Conservation (phyloP, 2,329 filamentous ascomycete genomes). For the Aspergillus thermomutatus region DNA sequence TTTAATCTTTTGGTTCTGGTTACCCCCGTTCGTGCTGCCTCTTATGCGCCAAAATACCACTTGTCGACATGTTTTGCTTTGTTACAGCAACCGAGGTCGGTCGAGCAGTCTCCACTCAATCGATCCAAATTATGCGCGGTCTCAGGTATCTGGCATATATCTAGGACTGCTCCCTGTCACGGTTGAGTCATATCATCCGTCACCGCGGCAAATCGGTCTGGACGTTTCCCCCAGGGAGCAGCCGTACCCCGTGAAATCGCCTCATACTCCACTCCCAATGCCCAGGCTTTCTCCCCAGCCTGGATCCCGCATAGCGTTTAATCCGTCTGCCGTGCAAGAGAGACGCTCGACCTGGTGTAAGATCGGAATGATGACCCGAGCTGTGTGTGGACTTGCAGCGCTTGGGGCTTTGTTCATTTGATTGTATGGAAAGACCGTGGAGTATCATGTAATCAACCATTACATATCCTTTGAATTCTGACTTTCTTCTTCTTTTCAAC, state of each 20-base stretch:
- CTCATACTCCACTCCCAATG: too few relatives aligned
- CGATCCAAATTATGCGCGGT: too few relatives aligned
- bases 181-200: too few relatives aligned
- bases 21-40: not conserved
- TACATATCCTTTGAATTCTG: conserved; percentile 1
- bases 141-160: too few relatives aligned
- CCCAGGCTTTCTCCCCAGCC: not conserved
- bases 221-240: too few relatives aligned
- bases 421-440: not conserved
- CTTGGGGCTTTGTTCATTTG: not conserved
- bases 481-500: not conserved
- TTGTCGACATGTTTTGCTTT: not conserved
- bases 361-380: not conserved
- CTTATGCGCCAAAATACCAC: not conserved
- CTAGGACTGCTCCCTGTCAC: too few relatives aligned
- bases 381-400: not conserved
- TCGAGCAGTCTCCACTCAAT: too few relatives aligned
- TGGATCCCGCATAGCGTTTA: not conserved
- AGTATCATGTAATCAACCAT: not conserved
- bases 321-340: not conserved
- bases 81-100: not conserved
- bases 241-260: not conserved
- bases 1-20: conserved; percentile 4
- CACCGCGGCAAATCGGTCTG: too few relatives aligned
- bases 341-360: not conserved